A percentile compares a stretch with the other conserved stretches of the same genome.
phyloP scores from a whole-genome alignment of 345 rosid genomes.

The Anastatica hierochuntica region DNA sequence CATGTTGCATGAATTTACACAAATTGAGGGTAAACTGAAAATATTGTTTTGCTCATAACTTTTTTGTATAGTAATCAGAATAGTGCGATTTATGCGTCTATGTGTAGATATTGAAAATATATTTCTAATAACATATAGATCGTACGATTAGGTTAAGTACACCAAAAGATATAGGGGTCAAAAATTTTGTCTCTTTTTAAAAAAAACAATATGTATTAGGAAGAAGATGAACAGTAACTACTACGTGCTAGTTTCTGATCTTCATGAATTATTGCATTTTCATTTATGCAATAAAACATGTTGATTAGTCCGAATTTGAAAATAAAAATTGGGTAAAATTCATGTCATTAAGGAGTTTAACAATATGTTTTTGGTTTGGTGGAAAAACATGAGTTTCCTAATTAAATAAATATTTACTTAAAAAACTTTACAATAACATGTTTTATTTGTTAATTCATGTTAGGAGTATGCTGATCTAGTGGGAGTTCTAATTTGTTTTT shows the following conservation, averaged over 20 bases:
- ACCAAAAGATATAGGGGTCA: no score
- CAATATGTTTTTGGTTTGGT: neutral
- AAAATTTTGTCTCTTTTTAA: no score
- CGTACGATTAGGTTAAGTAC: no score
- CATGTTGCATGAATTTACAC: neutral
- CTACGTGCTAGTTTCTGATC: no score
- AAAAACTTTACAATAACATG: neutral
- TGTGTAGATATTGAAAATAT: neutral
- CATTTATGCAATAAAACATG: neutral
- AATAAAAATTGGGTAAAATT: neutral
- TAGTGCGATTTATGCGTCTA: no score
- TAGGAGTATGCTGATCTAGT: neutral
- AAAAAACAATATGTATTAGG: no score
- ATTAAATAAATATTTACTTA: no score
- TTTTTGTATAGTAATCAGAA: neutral
- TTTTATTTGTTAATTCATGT: neutral
- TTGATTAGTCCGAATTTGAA: neutral
- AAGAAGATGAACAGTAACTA: no score
- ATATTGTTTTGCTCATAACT: neutral
- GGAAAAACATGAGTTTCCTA: no score
- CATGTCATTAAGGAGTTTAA: neutral
- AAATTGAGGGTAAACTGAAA: neutral
- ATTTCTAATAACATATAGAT: neutral
- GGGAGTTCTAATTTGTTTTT: neutral
- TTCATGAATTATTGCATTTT: no score